Conservation (phyloP, 345 rosid genomes). For the Syzygium oleosum region DNA sequence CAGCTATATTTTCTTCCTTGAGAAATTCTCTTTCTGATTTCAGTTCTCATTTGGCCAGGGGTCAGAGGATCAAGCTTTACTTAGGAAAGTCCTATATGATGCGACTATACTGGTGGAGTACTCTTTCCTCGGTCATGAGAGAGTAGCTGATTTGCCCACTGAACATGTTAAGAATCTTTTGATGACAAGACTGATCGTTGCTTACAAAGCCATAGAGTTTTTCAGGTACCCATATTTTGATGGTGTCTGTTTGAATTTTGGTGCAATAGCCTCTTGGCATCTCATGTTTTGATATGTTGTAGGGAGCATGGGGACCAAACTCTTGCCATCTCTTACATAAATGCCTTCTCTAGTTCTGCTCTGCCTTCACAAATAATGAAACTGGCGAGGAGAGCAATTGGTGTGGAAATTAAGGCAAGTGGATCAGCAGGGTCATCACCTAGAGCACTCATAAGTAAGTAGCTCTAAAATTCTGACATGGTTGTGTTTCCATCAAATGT, state of each 20-base stretch:
- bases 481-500: background rate
- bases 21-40: background rate
- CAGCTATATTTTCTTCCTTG: background rate
- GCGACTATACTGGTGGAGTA: constrained; percentile 43
- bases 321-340: constrained; percentile 26
- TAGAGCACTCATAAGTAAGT: constrained; percentile 40
- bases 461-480: background rate
- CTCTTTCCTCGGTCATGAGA: constrained; percentile 28
- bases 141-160: constrained; percentile 11
- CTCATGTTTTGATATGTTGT: constrained; percentile 4
- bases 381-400: constrained; percentile 17
- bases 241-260: background rate
- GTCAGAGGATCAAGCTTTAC: constrained; percentile 23
- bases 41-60: constrained; percentile 20
- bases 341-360: constrained; percentile 31
- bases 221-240: constrained; percentile 25
- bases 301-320: constrained; percentile 38
- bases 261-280: background rate
- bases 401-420: constrained; percentile 18
- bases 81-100: constrained; percentile 39
- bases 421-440: constrained; percentile 29
- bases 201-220: constrained; percentile 38
- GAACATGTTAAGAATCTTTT: constrained; percentile 23
- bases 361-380: constrained; percentile 26
- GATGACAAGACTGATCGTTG: constrained; percentile 35